Base-by-base conservation (phyloP, 2,329 filamentous ascomycete genomes). In the Pseudogymnoascus sp. region DNA sequence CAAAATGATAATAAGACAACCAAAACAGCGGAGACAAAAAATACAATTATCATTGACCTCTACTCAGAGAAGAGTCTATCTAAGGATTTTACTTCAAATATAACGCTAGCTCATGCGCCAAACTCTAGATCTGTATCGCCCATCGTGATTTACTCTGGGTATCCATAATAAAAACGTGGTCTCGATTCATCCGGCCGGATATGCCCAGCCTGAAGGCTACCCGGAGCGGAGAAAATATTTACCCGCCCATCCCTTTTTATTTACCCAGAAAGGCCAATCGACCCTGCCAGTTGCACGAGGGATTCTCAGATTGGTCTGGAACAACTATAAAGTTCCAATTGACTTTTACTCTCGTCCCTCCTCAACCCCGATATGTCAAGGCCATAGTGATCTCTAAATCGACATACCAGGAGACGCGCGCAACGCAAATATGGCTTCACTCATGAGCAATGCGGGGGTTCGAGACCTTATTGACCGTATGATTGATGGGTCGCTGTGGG, bases 281-380 rank as follows among this genome's bases (percentile, higher is more conserved):
- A 40, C 59, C 38, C 35, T 47, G 33, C 4, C 21, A 38, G 38
- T n/a, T 31, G 59, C 59, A 12, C 18, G 23, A 28, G 35, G 18
- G 59, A 28, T 61, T 25, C 59, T 61, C 35, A 16, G 37, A 50
- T 31, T 25, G 25, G 35, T 31, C 59, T 47, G 23, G 40, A 25
- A 61, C 10, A 40, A 14, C 40, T 61, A 50, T 61, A 25, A 40
- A 31, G 37, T 40, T 56, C 16, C 50, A 56, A 35, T 67, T 60
- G 23, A 8, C 21, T 14, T 35, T 38, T 25, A 25, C 31, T 28
- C 16, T 50, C 14, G 38, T 11, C 21, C 35, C 10, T 53, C 18
- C 16, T 33, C 50, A 56, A 35, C 28, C 50, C 50, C 50, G 28
- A 56, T 56, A 56, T 56, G 50, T 33, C 50, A 35, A 33, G 4